Percentiles rank a stretch among this genome's conserved stretches.
These are phyloP conservation scores for Porcisia deanei DNA, from an alignment of 208 protist species.

Conservation along the genomic window DNA sequence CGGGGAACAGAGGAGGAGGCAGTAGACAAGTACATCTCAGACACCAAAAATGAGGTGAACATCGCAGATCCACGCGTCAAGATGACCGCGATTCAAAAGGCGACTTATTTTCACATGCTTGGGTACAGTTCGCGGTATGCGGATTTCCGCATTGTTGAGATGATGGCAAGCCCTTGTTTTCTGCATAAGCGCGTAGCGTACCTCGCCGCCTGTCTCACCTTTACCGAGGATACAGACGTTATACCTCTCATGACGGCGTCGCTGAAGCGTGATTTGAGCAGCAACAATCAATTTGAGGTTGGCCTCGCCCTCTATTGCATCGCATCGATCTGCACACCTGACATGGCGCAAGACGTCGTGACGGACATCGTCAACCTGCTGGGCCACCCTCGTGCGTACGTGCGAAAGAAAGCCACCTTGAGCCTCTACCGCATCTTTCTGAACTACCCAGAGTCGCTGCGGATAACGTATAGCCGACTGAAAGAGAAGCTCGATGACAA, in stretches of 20 bases:
- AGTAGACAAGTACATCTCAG: conserved; percentile 90
- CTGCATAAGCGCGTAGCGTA: conserved; percentile 93
- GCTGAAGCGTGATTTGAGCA: conserved; percentile 96
- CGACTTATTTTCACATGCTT: conserved; percentile 98
- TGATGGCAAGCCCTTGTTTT: conserved; percentile 92
- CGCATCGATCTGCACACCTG: conserved; percentile 95
- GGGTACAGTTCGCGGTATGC: conserved; percentile 97
- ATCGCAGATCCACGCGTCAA: conserved; percentile 89
- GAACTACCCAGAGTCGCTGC: conserved; percentile 96
- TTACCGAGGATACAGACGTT: conserved; percentile 96
- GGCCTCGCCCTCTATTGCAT: conserved; percentile 97
- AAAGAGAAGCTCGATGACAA: conserved; percentile 97
- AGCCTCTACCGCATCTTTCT: conserved; percentile 98
- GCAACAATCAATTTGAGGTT: conserved; percentile 94
- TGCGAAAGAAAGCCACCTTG: conserved; percentile 96
- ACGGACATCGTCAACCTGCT: conserved; percentile 95
- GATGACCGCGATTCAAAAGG: conserved; percentile 95
- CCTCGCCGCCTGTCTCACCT: conserved; percentile 94
- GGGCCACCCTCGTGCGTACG: conserved; percentile 86
- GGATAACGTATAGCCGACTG: conserved; percentile 95
- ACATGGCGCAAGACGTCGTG: conserved; percentile 96
- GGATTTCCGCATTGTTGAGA: conserved; percentile 96
- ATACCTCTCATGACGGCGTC: conserved; percentile 96
- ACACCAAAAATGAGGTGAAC: conserved; percentile 96
- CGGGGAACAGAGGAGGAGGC: conserved; percentile 89